Conservation (phyloP, 1,284 basidiomycete genomes). For the Sporisorium exsertum region DNA sequence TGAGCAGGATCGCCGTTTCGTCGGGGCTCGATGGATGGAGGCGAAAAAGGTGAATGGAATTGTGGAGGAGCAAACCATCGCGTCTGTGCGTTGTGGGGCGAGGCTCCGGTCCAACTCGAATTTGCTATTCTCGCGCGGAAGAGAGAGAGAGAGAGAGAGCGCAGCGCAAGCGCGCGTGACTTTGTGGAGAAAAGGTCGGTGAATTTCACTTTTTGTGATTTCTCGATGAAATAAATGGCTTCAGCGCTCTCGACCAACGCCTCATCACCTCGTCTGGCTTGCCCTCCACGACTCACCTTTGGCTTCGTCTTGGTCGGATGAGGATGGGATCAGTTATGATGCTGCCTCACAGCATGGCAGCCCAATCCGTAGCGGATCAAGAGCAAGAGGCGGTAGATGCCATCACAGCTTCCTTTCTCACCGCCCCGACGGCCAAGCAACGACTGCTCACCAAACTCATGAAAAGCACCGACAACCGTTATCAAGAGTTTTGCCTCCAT, state of each 20-base stretch:
- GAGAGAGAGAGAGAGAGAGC: background rate
- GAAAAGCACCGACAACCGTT: slow-evolving; percentile 56
- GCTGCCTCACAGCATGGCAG: background rate
- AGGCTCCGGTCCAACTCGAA: slow-evolving; percentile 19
- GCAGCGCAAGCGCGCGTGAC: slow-evolving; percentile 12
- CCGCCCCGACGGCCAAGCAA: slow-evolving; percentile 61
- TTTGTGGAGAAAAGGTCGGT: slow-evolving; percentile 16
- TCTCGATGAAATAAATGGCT: slow-evolving; percentile 7
- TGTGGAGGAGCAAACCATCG: background rate
- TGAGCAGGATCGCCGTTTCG: background rate
- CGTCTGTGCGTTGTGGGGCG: slow-evolving; percentile 19
- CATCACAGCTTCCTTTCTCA: slow-evolving; percentile 54
- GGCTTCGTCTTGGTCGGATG: background rate
- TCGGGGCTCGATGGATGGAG: background rate
- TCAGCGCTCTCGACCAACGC: background rate
- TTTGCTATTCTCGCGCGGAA: slow-evolving; percentile 30
- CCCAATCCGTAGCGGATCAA: background rate
- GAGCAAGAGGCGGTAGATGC: slow-evolving; percentile 28
- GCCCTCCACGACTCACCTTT: background rate
- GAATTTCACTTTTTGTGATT: slow-evolving; percentile 3
- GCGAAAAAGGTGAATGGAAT: background rate
- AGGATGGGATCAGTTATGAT: background rate
- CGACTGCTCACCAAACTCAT: slow-evolving; percentile 53
- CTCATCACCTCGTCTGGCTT: background rate
- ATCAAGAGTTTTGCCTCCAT: slow-evolving; percentile 57